phyloP scores from a whole-genome alignment of 495 filamentous ascomycete genomes.

The Talaromyces ruber region DNA sequence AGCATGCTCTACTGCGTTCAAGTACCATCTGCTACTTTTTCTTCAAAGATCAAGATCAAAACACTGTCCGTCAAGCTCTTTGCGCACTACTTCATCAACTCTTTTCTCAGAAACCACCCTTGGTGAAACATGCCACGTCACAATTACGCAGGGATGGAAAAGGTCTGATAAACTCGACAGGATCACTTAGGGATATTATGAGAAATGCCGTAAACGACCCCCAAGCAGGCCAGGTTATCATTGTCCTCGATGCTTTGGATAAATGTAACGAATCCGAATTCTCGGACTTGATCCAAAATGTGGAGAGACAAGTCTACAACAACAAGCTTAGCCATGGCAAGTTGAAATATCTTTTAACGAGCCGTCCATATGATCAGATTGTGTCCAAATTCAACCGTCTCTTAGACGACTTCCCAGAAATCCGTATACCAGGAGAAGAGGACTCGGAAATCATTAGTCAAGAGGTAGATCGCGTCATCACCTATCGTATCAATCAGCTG shows the following conservation, averaged over 20 bases:
- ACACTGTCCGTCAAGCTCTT: slow-evolving; percentile 17
- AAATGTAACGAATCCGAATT: slow-evolving; percentile 22
- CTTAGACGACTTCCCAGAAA: not conserved
- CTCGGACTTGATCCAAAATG: slow-evolving; percentile 4
- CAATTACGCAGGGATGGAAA: slow-evolving; percentile 11
- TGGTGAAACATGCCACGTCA: slow-evolving; percentile 12
- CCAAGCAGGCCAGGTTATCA: slow-evolving; percentile 31
- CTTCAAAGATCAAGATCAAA: slow-evolving; percentile 15
- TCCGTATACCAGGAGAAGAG: not conserved
- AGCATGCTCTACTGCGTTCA: slow-evolving; percentile 14
- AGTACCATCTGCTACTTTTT: slow-evolving; percentile 30
- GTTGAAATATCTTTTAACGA: slow-evolving; percentile 40
- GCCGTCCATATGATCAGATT: not conserved
- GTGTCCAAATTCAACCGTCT: not conserved
- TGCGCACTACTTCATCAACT: slow-evolving; percentile 28
- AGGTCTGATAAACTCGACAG: slow-evolving; percentile 15
- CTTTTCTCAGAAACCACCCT: slow-evolving; percentile 11
- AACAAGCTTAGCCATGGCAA: slow-evolving; percentile 6
- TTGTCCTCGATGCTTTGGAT: slow-evolving; percentile 34
- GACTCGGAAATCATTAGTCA: not conserved
- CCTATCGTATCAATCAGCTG: slow-evolving; percentile 27
- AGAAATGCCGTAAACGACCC: slow-evolving; percentile 13
- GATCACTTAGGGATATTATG: slow-evolving; percentile 32
- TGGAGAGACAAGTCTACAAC: slow-evolving; percentile 9
- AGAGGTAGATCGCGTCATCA: not conserved